Evolutionary conservation across 2,329 filamentous ascomycete genomes (phyloP), one percentile per base, ranked within the genome.

Genomic region (Diaporthe sp.): DNA sequence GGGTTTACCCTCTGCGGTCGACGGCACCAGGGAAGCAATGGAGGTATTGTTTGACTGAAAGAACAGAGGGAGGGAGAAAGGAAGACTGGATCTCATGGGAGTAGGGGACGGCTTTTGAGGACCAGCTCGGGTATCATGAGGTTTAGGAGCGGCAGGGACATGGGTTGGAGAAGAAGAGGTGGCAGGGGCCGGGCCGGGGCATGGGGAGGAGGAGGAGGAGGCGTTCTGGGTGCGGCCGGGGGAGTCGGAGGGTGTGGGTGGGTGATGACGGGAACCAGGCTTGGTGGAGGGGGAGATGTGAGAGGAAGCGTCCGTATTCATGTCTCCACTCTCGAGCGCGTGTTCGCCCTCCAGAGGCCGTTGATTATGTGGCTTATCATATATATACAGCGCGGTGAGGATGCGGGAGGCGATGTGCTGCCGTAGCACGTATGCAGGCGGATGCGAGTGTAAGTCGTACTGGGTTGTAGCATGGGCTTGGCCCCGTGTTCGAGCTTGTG

Each of bases 1-100:
- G 71, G 89, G 87, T 75, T 83, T 88, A 28, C 89, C 90, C 79
- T 90, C 86, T 62, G 89, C 89, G n/a, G 87, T 90, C 37, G 88
- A 90, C 37, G 88, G 84, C 49, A 88, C 86, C 3, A 91, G 84
- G 44, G 88, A 90, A 4, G 89, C 88, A 22, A 88, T 89, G 17
- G 89, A 89, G 2, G 85, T 83, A 75, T 88, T 87, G 71, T 74
- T 81, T 22, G 86, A 84, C 75, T 87, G 85, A 77, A 87, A 87
- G 78, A 87, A 88, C 62, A 88, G 83, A 17, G 86, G 86, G 76
- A 90, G 87, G 67, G 86, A 86, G 78, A 87, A 85, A 44, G 88
- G 85, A n/a, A 88, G 81, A 28, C 87, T 83, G 61, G 84, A 82
- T 77, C 74, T 80, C 77, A 77, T 79, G 78, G 67, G 78, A 75